Percentiles rank a stretch among this genome's conserved stretches.
These are phyloP conservation scores for Gnomoniopsis sp. DNA, from an alignment of 2,329 filamentous ascomycete species.

Conservation along the genomic window DNA sequence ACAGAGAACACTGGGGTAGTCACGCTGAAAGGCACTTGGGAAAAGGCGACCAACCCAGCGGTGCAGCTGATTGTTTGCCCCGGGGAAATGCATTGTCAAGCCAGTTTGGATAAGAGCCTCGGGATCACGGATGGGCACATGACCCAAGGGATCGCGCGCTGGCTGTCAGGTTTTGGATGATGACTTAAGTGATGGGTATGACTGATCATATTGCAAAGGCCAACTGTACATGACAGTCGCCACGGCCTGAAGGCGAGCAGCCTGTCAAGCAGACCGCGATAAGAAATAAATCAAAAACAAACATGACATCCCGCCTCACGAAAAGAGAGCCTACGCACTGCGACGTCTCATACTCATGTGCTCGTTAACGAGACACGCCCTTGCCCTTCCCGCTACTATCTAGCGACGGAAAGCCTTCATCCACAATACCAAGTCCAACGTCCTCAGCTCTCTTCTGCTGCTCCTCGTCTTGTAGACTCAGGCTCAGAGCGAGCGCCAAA, in stretches of 20 bases:
- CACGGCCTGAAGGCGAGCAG: not conserved
- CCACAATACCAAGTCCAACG: slow-evolving; percentile 20
- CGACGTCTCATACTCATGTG: not conserved
- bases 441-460: slow-evolving; percentile 25
- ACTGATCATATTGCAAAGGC: not conserved
- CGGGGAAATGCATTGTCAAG: slow-evolving; percentile 19
- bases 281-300: not conserved
- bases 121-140: slow-evolving; percentile 16
- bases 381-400: slow-evolving; percentile 40
- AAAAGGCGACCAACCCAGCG: not conserved
- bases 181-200: not conserved
- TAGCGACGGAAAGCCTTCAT: slow-evolving; percentile 29
- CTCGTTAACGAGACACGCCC: slow-evolving; percentile 25
- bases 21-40: not conserved
- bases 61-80: slow-evolving; percentile 19
- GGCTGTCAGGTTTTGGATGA: slow-evolving; percentile 5
- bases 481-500: slow-evolving; percentile 55
- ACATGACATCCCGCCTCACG: not conserved
- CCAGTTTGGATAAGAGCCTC: slow-evolving; percentile 12
- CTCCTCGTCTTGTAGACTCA: slow-evolving; percentile 57
- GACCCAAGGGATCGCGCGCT: slow-evolving; percentile 3
- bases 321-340: not conserved
- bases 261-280: not conserved
- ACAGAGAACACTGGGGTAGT: not conserved
- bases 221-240: not conserved